Evolutionary conservation across 768 basidiomycete genomes (phyloP).

Genomic region (Tylopilus rubrobrunneus): DNA sequence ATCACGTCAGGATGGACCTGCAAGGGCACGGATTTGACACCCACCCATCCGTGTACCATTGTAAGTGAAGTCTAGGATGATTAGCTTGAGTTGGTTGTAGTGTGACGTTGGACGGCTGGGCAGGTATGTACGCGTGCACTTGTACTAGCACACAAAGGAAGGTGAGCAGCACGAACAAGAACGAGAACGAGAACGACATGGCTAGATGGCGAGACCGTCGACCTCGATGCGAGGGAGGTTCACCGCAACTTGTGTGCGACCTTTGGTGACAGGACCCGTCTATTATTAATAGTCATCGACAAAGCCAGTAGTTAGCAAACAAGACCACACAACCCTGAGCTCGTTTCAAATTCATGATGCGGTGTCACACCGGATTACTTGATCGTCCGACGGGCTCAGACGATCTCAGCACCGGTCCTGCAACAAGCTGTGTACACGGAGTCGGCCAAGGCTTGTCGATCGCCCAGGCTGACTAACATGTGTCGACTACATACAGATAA

Average conservation of each 20-base stretch:
- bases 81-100: slow-evolving; percentile 46
- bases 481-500: too few relatives aligned
- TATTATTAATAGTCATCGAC: background rate
- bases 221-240: slow-evolving; percentile 12
- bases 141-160: slow-evolving; percentile 1
- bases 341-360: too few relatives aligned
- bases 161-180: slow-evolving; percentile 7
- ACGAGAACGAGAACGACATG: slow-evolving; percentile 15
- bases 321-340: background rate
- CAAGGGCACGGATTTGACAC: slow-evolving; percentile 5
- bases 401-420: too few relatives aligned
- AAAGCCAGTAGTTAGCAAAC: background rate
- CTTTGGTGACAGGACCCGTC: background rate
- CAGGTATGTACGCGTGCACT: slow-evolving; percentile 62
- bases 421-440: too few relatives aligned
- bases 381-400: too few relatives aligned
- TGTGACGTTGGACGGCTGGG: slow-evolving; percentile 66
- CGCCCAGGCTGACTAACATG: too few relatives aligned
- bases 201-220: background rate
- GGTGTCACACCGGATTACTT: too few relatives aligned
- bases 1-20: slow-evolving; percentile 9
- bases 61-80: slow-evolving; percentile 45
- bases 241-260: background rate
- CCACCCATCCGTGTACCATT: slow-evolving; percentile 57
- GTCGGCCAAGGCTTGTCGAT: too few relatives aligned